phyloP scores from a whole-genome alignment of 305 asterid species.

The Monarda citriodora region DNA sequence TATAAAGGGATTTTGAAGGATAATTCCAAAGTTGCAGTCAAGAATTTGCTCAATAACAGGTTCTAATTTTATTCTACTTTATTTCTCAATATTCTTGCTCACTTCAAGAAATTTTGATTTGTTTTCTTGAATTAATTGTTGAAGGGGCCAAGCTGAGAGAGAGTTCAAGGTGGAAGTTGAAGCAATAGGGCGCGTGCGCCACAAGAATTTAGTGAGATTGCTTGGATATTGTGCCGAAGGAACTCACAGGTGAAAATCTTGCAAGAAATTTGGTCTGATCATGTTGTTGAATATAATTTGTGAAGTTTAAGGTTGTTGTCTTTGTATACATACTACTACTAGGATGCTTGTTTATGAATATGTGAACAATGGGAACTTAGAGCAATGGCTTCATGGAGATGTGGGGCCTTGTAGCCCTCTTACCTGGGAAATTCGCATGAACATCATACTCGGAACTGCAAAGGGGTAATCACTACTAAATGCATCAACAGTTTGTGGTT shows the following conservation, averaged over 20 bases:
- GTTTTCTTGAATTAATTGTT: conserved; percentile 10
- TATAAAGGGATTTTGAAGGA: conserved; percentile 74
- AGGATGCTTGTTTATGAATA: conserved; percentile 97
- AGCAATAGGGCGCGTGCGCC: conserved; percentile 92
- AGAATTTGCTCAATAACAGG: conserved; percentile 96
- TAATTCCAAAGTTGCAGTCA: conserved; percentile 70
- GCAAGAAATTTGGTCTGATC: neutral
- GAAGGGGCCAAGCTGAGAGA: conserved; percentile 95
- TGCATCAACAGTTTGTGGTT: neutral
- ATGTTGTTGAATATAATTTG: neutral
- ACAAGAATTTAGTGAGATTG: conserved; percentile 91
- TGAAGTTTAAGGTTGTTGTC: neutral
- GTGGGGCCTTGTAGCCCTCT: conserved; percentile 87
- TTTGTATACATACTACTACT: neutral
- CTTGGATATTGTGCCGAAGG: conserved; percentile 97
- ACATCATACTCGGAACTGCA: conserved; percentile 84
- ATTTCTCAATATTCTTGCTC: neutral
- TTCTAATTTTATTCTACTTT: conserved; percentile 3
- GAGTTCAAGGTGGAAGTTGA: conserved; percentile 98
- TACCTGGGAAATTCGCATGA: conserved; percentile 93
- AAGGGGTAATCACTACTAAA: conserved; percentile 59
- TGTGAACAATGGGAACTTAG: conserved; percentile 90
- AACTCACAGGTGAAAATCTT: conserved; percentile 57
- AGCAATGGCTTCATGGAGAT: conserved; percentile 98
- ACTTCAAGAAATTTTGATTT: neutral